A percentile compares a stretch with the other conserved stretches of the same genome.
Conservation (phyloP, 768 basidiomycete genomes). For the Phaeolepiota aurea region DNA sequence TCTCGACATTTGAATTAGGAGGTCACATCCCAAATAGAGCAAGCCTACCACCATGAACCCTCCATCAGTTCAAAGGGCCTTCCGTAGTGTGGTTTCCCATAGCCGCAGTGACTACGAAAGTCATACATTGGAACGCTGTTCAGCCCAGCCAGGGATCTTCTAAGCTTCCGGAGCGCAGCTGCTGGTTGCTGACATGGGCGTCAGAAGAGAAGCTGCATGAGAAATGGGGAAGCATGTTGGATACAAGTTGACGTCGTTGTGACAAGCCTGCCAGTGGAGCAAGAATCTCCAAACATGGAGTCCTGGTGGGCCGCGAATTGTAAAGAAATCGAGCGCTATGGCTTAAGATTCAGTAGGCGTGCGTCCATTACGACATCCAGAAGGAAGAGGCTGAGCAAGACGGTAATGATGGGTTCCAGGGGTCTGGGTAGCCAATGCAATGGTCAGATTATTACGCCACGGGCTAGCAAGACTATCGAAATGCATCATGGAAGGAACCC, state of each 20-base stretch:
- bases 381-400: no score
- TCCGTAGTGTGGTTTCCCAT: constrained; percentile 12
- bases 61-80: no score
- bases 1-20: no score
- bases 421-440: no score
- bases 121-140: constrained; percentile 19
- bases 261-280: constrained; percentile 22
- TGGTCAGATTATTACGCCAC: no score
- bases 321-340: constrained; percentile 15
- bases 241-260: constrained; percentile 27
- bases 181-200: constrained; percentile 21
- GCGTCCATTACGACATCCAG: constrained; percentile 20
- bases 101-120: constrained; percentile 11
- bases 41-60: no score
- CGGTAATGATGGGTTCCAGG: no score
- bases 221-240: constrained; percentile 29
- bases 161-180: constrained; percentile 31
- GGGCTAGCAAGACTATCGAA: no score
- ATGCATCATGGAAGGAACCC: no score
- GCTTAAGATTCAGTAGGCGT: constrained; percentile 23
- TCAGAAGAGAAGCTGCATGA: constrained; percentile 11
- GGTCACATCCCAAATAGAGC: no score
- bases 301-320: constrained; percentile 26
- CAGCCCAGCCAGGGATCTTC: constrained; percentile 23
- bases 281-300: constrained; percentile 26